Base-by-base conservation (phyloP, 1,139 yeast species). In the Saccharomyces pastorianus region DNA sequence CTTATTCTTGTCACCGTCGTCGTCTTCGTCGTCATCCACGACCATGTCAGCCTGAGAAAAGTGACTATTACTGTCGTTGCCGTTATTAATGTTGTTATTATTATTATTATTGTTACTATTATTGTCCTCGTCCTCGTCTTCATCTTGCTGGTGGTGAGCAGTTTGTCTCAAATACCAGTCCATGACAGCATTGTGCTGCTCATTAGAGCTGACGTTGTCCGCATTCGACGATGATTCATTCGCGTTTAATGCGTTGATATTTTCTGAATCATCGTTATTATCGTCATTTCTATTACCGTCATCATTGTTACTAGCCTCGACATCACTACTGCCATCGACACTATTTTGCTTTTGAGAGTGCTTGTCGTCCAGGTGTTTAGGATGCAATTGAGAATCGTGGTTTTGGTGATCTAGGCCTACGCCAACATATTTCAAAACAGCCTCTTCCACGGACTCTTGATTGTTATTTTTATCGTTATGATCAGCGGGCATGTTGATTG, bases 381-480 rank as follows among this genome's bases (percentile, higher is more conserved):
- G 3, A 6, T 17, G 44, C 44, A 38, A 38, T 38, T 38, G 44
- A 38, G 44, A 17, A 13, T 38, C 44, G 11, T 17, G 25, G 44
- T 38, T 38, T 38, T 38, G 44, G 44, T 38, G 44, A 38, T 38
- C 44, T 38, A 38, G 25, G 13, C 44, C 44, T 38, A 38, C 44
- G 9, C 86, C 87, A 7, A 85, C 91, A 60, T 80, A 80, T 55
- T 81, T 77, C 81, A 85, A 76, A 38, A 85, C 88, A 0, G 89
- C 91, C n/a, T 86, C 90, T 61, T 67, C 71, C 1, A 67, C 70
- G n/a, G 69, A 65, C 53, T 66, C 69, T 50, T 62, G 63, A 49
- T 53, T 55, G 42, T 55, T 29, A 28, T 54, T 56, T 14, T 32
- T 34, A 29, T 51, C 59, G 17, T 54, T 57, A 38, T 56, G 55